phyloP scores from a whole-genome alignment of 1,284 basidiomycete species.

The Hypsizygus ulmarius region DNA sequence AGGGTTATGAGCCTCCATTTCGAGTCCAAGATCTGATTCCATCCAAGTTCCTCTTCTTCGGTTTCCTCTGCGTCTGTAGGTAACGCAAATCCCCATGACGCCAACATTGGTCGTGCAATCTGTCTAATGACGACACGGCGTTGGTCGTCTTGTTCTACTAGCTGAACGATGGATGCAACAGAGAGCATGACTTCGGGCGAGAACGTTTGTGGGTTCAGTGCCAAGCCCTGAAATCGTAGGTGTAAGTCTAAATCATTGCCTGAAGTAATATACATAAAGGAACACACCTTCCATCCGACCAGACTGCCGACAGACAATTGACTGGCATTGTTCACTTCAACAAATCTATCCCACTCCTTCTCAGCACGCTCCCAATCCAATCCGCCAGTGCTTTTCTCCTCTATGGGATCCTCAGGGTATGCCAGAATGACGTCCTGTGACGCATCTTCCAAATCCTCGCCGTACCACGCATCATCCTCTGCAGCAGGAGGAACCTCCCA shows the following conservation, averaged over 20 bases:
- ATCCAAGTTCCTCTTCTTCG: constrained; percentile 20
- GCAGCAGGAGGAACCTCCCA: neutral
- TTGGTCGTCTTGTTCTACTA: constrained; percentile 12
- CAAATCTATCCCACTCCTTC: constrained; percentile 37
- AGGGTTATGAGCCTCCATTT: constrained; percentile 23
- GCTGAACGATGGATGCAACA: constrained; percentile 36
- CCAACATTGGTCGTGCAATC: constrained; percentile 21
- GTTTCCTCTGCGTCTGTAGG: constrained; percentile 5
- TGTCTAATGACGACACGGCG: constrained; percentile 30
- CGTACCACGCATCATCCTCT: neutral
- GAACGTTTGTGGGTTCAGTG: constrained; percentile 50
- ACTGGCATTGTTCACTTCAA: constrained; percentile 28
- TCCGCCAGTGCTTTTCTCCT: neutral
- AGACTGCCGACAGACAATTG: constrained; percentile 35
- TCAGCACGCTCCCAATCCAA: constrained; percentile 43
- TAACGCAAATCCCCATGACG: constrained; percentile 23
- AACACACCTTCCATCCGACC: constrained; percentile 54
- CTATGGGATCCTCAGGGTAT: constrained; percentile 1
- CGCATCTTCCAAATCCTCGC: constrained; percentile 8
- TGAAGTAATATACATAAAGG: constrained; percentile 1
- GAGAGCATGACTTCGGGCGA: constrained; percentile 51
- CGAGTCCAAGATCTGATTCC: constrained; percentile 19
- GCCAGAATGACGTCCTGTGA: constrained; percentile 11
- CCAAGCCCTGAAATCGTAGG: constrained; percentile 41
- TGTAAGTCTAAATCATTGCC: constrained; percentile 1